These are phyloP conservation scores for Nannochloropsis granulata DNA, from an alignment of 108 stramenopile species.

Conservation along the genomic window DNA sequence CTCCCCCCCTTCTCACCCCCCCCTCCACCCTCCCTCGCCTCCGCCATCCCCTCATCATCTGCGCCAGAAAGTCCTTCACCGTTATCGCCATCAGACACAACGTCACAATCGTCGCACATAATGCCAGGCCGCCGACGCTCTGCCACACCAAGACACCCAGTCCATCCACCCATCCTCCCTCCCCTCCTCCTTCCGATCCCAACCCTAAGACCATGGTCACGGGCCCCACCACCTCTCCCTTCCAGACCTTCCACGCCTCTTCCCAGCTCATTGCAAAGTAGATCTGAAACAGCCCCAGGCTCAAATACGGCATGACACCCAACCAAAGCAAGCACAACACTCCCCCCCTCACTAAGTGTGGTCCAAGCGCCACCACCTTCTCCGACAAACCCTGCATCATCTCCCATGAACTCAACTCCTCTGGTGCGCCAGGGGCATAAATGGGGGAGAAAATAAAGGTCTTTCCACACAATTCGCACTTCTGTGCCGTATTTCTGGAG, in stretches of 20 bases:
- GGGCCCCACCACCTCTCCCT: background rate
- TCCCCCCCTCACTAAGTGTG: background rate
- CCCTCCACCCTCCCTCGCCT: background rate
- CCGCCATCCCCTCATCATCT: background rate
- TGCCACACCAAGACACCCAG: background rate
- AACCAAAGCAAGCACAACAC: background rate
- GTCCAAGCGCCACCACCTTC: background rate
- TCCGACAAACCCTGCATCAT: background rate
- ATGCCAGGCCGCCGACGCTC: background rate
- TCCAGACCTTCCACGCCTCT: background rate
- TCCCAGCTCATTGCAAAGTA: background rate
- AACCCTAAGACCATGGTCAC: background rate
- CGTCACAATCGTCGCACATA: background rate
- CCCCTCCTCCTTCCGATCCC: background rate
- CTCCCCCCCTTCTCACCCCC: background rate
- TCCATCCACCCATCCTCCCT: background rate
- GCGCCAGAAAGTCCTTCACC: background rate
- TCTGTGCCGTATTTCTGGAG: background rate
- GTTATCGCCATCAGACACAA: background rate
- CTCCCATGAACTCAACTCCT: background rate
- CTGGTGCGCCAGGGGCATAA: background rate
- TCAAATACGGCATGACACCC: background rate
- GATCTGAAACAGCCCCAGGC: background rate
- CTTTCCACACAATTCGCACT: constrained; percentile 6
- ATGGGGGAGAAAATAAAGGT: background rate